Conservation (phyloP, 768 basidiomycete species). For the Russula virescens region DNA sequence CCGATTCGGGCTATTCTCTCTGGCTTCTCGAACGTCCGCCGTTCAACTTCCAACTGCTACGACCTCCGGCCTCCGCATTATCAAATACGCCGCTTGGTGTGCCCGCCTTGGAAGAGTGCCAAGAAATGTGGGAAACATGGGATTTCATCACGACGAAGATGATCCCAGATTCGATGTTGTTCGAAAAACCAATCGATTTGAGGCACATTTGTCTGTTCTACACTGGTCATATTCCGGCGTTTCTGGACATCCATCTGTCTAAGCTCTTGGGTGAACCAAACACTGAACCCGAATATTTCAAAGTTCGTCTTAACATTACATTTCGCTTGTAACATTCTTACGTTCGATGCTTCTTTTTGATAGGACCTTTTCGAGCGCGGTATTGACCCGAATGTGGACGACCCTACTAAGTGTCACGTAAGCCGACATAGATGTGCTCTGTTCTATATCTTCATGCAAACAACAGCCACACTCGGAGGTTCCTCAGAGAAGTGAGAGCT, state of each 20-base stretch:
- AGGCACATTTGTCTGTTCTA: conserved; percentile 98
- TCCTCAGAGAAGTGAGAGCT: conserved; percentile 71
- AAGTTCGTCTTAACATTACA: conserved; percentile 36
- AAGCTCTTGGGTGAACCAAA: conserved; percentile 66
- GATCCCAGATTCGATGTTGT: conserved; percentile 83
- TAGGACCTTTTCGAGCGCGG: conserved; percentile 87
- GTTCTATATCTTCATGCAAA: not conserved
- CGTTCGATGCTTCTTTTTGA: not conserved
- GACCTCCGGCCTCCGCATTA: conserved; percentile 33
- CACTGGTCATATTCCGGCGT: conserved; percentile 87
- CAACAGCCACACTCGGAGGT: conserved; percentile 82
- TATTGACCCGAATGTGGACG: conserved; percentile 92
- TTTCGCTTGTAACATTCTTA: not conserved
- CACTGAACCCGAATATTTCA: conserved; percentile 81
- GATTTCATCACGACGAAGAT: conserved; percentile 77
- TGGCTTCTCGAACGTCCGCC: conserved; percentile 89
- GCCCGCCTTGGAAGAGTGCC: conserved; percentile 76
- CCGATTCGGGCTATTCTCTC: conserved; percentile 63
- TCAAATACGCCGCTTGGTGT: conserved; percentile 50
- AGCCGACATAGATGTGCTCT: conserved; percentile 27
- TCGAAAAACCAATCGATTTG: conserved; percentile 87
- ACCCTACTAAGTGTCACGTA: conserved; percentile 82
- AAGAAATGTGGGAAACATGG: conserved; percentile 82
- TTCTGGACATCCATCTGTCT: conserved; percentile 87
- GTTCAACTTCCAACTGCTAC: conserved; percentile 66